phyloP scores from a whole-genome alignment of 2,329 filamentous ascomycete species.

The Metarhizium humberi region DNA sequence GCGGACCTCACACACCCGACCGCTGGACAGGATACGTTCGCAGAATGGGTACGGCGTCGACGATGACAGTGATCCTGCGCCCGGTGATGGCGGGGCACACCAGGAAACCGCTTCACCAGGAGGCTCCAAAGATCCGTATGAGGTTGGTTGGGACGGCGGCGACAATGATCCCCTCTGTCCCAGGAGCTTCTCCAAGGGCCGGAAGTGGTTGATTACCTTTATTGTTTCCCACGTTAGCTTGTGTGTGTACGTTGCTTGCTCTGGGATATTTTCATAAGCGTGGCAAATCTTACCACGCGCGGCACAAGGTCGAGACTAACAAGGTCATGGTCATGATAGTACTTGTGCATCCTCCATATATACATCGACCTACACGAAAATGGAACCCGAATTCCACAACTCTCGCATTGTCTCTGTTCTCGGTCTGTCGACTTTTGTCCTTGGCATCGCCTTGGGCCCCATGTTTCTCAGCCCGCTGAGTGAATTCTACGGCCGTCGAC shows the following conservation, averaged over 20 bases:
- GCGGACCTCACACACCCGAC: background rate
- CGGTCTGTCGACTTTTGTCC: constrained; percentile 74
- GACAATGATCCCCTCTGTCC: constrained; percentile 68
- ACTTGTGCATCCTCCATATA: constrained; percentile 86
- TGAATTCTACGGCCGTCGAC: constrained; percentile 74
- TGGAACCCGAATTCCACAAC: constrained; percentile 64
- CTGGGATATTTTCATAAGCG: background rate
- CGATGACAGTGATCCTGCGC: constrained; percentile 4
- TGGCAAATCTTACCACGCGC: no score
- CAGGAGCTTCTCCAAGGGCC: constrained; percentile 52
- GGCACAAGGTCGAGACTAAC: background rate
- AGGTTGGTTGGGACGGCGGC: constrained; percentile 66
- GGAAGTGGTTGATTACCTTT: constrained; percentile 71
- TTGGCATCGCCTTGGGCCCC: constrained; percentile 59
- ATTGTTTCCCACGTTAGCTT: constrained; percentile 67
- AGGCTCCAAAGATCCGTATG: constrained; percentile 40
- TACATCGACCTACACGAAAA: constrained; percentile 69
- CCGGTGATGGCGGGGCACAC: constrained; percentile 6
- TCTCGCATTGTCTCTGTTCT: constrained; percentile 67
- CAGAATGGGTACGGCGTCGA: constrained; percentile 36
- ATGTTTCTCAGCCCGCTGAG: constrained; percentile 55
- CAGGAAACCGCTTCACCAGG: background rate
- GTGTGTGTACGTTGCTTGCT: constrained; percentile 56
- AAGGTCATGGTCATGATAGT: constrained; percentile 28
- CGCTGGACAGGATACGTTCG: constrained; percentile 18